These are phyloP conservation scores for Phialocephala sp. DNA, from an alignment of 2,329 filamentous ascomycete genomes.

Conservation along the genomic window DNA sequence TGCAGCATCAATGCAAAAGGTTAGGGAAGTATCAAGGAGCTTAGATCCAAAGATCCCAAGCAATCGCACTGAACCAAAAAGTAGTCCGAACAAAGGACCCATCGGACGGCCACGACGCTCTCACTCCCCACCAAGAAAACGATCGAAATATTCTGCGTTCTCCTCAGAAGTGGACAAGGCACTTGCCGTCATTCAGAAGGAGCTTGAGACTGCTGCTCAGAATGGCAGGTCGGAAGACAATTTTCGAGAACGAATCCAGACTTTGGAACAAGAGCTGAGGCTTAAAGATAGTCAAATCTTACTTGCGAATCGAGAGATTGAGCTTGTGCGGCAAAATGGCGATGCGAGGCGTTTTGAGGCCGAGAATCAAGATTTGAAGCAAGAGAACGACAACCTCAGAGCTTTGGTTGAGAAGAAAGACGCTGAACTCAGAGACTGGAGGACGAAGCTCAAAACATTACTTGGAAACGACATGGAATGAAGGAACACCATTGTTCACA, in stretches of 20 bases:
- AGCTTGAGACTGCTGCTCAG: constrained; percentile 29
- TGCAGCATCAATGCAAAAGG: background rate
- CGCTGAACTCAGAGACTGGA: constrained; percentile 30
- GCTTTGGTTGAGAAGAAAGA: constrained; percentile 28
- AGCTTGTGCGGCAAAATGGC: constrained; percentile 19
- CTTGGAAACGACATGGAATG: constrained; percentile 39
- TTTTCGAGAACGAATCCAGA: constrained; percentile 25
- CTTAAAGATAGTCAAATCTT: constrained; percentile 31
- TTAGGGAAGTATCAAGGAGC: background rate
- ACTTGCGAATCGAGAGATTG: constrained; percentile 22
- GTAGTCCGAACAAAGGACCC: background rate
- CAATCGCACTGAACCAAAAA: background rate
- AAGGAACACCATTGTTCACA: background rate
- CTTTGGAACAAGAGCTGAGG: constrained; percentile 31
- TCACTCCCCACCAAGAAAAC: constrained; percentile 29
- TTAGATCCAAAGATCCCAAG: background rate
- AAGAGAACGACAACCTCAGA: constrained; percentile 20
- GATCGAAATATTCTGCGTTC: constrained; percentile 33
- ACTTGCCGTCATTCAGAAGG: constrained; percentile 29
- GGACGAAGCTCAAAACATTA: constrained; percentile 28
- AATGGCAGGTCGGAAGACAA: constrained; percentile 23
- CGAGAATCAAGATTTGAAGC: constrained; percentile 23
- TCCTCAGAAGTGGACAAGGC: constrained; percentile 34
- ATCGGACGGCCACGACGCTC: constrained; percentile 12
- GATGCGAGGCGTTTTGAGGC: constrained; percentile 10